Conservation (phyloP, 306 rosid genomes). For the Acacia acuminata region DNA sequence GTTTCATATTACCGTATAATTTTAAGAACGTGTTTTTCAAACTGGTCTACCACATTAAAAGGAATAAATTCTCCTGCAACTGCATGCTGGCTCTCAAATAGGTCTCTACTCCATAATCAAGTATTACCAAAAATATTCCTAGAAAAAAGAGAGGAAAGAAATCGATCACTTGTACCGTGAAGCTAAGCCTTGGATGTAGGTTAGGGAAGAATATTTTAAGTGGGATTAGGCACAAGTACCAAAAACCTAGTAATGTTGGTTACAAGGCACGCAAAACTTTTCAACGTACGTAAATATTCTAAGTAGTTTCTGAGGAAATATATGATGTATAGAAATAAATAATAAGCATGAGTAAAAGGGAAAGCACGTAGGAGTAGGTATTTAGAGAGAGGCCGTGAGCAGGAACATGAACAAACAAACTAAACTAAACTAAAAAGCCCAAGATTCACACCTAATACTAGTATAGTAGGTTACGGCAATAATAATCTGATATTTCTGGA, state of each 20-base stretch:
- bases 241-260: neutral
- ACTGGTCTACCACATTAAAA: neutral
- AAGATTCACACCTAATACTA: too few species aligned
- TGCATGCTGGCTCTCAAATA: neutral
- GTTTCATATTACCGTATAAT: neutral
- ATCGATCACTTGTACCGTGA: neutral
- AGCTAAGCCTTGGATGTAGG: neutral
- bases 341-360: too few species aligned
- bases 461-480: too few species aligned
- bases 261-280: neutral
- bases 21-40: neutral
- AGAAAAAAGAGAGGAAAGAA: neutral
- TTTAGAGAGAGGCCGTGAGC: too few species aligned
- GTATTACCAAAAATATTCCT: neutral
- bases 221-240: neutral
- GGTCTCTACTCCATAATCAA: neutral
- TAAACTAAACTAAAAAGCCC: neutral
- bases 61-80: neutral
- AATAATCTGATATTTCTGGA: too few species aligned
- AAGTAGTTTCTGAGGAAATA: neutral
- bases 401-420: too few species aligned
- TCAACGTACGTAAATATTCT: neutral
- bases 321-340: too few species aligned
- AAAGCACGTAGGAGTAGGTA: too few species aligned
- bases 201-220: neutral